Evolutionary conservation across 2,329 filamentous ascomycete species (phyloP), one percentile per base, ranked within the genome.

Genomic region (Penicillium sp.): DNA sequence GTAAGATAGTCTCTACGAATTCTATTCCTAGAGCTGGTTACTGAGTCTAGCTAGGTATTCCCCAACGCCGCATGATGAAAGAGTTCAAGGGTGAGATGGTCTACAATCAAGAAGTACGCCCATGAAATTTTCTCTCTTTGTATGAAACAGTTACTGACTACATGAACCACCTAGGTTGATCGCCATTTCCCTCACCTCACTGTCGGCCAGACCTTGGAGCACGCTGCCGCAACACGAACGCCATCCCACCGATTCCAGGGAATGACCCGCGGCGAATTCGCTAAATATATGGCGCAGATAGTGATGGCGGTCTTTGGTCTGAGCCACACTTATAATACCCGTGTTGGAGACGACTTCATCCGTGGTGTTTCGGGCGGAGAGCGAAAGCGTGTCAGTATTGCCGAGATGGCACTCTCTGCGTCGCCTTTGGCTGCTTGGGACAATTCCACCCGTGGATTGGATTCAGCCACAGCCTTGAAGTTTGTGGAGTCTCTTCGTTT

Each of bases 161-260:
- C n/a, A 11, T 14, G 19, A 22, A n/a, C 9, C 76, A 90, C 86
- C 0, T 86, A 89, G 91, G 91, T 62, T 57, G 90, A 93, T 72
- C 86, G 90, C 47, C 78, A 93, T 66, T 88, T 95, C 88, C 31
- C 72, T 92, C 56, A 70, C 24, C 44, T 70, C 29, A 71, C 84
- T 0, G 89, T 93, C 37, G 89, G 89, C 46, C 87, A 93, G 67
- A 93, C 90, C 1, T 80, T 93, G 48, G 87, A 85, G 54, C 92
- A 92, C 61, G 90, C 90, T 10, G 89, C 90, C 9, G 81, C 83
- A n/a, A 88, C 88, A 3, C 74, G 81, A n/a, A 80, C 78, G 4
- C 79, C 81, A 0, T 37, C 67, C 9, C 49, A 65, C 21, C 60
- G 66, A 27, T 64, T 68, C 14, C 52, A 66, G 19, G 67, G 60